Evolutionary conservation across 208 protist species (phyloP), one percentile per base, ranked within the genome.

Genomic region (Acanthamoeba quina): DNA sequence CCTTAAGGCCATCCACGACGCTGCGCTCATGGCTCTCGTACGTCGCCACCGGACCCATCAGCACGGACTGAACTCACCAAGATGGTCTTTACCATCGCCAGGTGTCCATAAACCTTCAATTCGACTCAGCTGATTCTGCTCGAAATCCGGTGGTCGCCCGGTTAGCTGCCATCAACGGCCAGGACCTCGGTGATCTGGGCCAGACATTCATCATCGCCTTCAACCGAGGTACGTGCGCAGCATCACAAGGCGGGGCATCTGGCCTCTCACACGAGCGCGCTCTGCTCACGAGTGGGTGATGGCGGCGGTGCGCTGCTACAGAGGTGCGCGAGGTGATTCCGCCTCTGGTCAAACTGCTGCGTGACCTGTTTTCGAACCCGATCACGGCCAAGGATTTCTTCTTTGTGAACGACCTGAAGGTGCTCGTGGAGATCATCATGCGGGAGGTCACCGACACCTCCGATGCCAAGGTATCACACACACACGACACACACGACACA

Each of bases 371-470:
- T 37, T 64, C 78, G 13, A 49, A 86, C 21, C 78, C 78, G n/a
- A 26, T 21, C 37, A 86, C 78, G 49, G 78, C 78, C 19, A 86
- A 86, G 47, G 78, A 86, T 19, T 86, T 86, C 47, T 86, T 86
- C 78, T 86, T 54, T 24, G 3, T 26, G 19, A 86, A 86, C 78
- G 78, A 86, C 78, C 78, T 86, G n/a, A 86, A 86, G 29, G 78
- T 86, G 37, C 78, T 86, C 44, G 52, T 86, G 49, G 78, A 86
- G 47, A 86, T 86, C 78, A 56, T 86, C 78, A 86, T 86, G 78
- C 78, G 78, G 37, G 78, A 86, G 52, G 37, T 86, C 19, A 86
- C 78, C 31, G 78, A 86, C 26, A 86, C 78, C 9, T 64, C 49
- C 2, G 78, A 86, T 21, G 24, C 21, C 24, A 86, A 83, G 74